Evolutionary conservation across 805 yeast species (phyloP), one percentile per base, ranked within the genome.

Genomic region (Yarrowia osloensis): DNA sequence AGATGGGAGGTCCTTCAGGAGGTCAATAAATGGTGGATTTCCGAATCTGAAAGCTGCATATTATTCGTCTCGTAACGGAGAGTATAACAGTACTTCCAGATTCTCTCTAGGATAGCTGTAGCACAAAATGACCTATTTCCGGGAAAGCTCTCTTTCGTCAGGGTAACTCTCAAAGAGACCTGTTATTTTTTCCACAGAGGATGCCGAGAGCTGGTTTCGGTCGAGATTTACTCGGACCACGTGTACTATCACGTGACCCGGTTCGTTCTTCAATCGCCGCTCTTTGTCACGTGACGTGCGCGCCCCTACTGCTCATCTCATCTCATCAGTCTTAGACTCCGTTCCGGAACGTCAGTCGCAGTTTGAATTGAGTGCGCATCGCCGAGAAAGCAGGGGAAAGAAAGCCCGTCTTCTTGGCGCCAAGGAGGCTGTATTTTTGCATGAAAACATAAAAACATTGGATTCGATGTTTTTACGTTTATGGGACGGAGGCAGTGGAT

Each of bases 331-430:
- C 40, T 33, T 12, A 35, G 40, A 35, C 40, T 35, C 19, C 15
- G 17, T 9, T 17, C n/a, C 19, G 13, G 19, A 35, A 17, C 40
- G 40, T 35, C 5, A 3, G 40, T 17, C 8, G 40, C 13, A 4
- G 19, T 35, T 40, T 40, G 22, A 11, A 19, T 40, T 40, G 44
- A 4, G 22, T 9, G 42, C 42, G 21, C 24, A 40, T 21, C 17
- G 46, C 46, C 46, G 26, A 42, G 47, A 5, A 42, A 42, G 47
- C 47, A 42, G 47, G 47, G 47, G 47, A 42, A 40, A 13, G 47
- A 22, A n/a, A 12, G 26, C 3, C 3, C 8, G 9, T 22, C 15
- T 13, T 42, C 47, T 42, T 42, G 47, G 47, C 47, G 47, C 47
- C 47, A 42, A 42, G 47, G 17, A 17, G 40, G 40, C 12, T 33